Evolutionary conservation across 192 early-diverging fungal species (phyloP).

Genomic region (Coemansia sp.): DNA sequence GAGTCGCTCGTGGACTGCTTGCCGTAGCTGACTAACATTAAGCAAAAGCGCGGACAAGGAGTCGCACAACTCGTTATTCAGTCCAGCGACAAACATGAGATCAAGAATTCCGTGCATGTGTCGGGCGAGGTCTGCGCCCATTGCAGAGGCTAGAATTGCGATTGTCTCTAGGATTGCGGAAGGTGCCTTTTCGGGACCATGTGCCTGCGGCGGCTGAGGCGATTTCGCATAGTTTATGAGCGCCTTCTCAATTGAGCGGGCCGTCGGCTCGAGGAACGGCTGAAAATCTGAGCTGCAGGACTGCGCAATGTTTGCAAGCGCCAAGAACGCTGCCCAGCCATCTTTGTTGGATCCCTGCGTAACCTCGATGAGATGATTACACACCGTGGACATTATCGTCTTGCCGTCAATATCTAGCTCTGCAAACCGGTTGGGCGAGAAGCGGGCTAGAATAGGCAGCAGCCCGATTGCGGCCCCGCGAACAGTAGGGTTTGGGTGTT

Average conservation of each 20-base stretch:
- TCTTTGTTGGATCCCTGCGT: conserved; percentile 62
- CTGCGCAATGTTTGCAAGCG: conserved; percentile 81
- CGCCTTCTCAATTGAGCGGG: conserved; percentile 69
- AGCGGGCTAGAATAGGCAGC: conserved; percentile 78
- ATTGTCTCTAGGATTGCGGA: conserved; percentile 77
- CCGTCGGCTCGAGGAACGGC: conserved; percentile 72
- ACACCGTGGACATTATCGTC: conserved; percentile 67
- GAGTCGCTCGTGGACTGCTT: conserved; percentile 82
- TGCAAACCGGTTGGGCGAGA: conserved; percentile 65
- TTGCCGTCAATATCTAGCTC: conserved; percentile 37
- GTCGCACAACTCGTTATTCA: conserved; percentile 74
- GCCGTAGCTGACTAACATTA: conserved; percentile 75
- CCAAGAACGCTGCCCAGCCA: conserved; percentile 65
- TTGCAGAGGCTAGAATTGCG: conserved; percentile 80
- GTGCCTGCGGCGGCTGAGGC: conserved; percentile 18
- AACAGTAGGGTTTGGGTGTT: conserved; percentile 73
- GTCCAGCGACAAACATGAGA: conserved; percentile 86
- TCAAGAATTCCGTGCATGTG: conserved; percentile 84
- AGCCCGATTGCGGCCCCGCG: conserved; percentile 75
- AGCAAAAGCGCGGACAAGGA: conserved; percentile 74
- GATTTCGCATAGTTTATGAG: conserved; percentile 51
- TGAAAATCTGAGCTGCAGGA: conserved; percentile 75
- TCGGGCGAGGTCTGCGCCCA: conserved; percentile 79
- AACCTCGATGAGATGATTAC: conserved; percentile 69
- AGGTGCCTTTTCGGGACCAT: conserved; percentile 55